These are phyloP conservation scores for Calocybe indica DNA, from an alignment of 768 basidiomycete species.

Conservation along the genomic window DNA sequence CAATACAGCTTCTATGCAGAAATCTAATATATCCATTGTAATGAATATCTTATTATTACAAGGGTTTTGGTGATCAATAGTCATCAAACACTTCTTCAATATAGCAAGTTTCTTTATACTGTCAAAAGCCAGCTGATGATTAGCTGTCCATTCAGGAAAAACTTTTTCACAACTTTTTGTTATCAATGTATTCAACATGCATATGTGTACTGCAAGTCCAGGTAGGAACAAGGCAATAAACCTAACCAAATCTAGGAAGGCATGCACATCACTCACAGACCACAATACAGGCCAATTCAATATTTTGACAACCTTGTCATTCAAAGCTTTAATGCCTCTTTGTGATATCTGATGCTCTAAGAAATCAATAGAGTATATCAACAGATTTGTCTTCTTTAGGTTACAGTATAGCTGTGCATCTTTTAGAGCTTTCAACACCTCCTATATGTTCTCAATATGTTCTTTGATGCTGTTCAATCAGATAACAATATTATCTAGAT, in stretches of 20 bases:
- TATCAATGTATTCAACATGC: background rate
- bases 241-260: conserved; percentile 17
- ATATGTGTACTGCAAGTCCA: conserved; percentile 11
- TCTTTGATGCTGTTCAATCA: too few relatives aligned
- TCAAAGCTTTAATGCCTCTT: background rate
- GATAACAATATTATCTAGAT: too few relatives aligned
- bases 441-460: too few relatives aligned
- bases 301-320: conserved; percentile 6
- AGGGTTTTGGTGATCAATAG: conserved; percentile 23
- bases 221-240: conserved; percentile 19
- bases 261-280: conserved; percentile 11
- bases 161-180: too few relatives aligned
- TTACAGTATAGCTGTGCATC: too few relatives aligned
- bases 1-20: conserved; percentile 17
- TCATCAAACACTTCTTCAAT: conserved; percentile 16
- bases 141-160: too few relatives aligned
- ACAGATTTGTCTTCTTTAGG: too few relatives aligned
- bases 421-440: too few relatives aligned
- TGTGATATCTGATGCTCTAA: too few relatives aligned
- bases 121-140: conserved; percentile 19
- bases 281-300: too few relatives aligned
- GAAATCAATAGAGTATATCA: too few relatives aligned
- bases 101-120: conserved; percentile 21
- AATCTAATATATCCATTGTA: conserved; percentile 20
- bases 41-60: conserved; percentile 25